These are phyloP conservation scores for Pisolithus thermaeus DNA, from an alignment of 1,284 basidiomycete species.

Conservation along the genomic window DNA sequence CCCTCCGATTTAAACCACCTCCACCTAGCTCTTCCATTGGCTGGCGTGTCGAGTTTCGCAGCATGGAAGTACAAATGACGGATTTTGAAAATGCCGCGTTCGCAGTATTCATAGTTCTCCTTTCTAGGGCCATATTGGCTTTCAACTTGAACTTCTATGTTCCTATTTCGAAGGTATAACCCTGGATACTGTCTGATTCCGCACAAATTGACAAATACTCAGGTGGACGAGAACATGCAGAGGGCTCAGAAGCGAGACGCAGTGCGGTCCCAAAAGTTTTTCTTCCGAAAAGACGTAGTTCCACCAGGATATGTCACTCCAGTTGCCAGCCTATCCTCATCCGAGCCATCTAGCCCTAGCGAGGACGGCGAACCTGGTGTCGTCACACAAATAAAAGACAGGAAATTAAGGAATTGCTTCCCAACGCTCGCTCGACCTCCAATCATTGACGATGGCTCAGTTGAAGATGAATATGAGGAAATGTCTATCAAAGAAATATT, in stretches of 20 bases:
- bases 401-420: slow-evolving; percentile 67
- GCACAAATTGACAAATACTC: slow-evolving; percentile 1
- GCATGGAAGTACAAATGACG: slow-evolving; percentile 98
- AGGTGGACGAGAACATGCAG: slow-evolving; percentile 98
- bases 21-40: slow-evolving; percentile 89
- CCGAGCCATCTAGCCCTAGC: slow-evolving; percentile 46
- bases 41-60: slow-evolving; percentile 98
- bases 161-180: slow-evolving; percentile 86
- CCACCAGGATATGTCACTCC: slow-evolving; percentile 45
- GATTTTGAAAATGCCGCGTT: slow-evolving; percentile 99
- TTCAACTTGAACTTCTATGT: slow-evolving; percentile 95
- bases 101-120: slow-evolving; percentile 88
- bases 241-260: slow-evolving; percentile 86
- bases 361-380: slow-evolving; percentile 23
- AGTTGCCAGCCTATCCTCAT: slow-evolving; percentile 37
- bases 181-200: not conserved
- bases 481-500: slow-evolving; percentile 93
- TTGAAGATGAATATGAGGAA: slow-evolving; percentile 87
- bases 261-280: slow-evolving; percentile 70
- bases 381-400: slow-evolving; percentile 45
- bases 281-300: slow-evolving; percentile 87
- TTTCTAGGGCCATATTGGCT: slow-evolving; percentile 89
- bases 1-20: slow-evolving; percentile 97
- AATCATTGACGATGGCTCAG: slow-evolving; percentile 34
- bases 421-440: slow-evolving; percentile 49